These are phyloP conservation scores for Diplodia scrobiculata DNA, from an alignment of 2,329 filamentous ascomycete species.

Conservation along the genomic window DNA sequence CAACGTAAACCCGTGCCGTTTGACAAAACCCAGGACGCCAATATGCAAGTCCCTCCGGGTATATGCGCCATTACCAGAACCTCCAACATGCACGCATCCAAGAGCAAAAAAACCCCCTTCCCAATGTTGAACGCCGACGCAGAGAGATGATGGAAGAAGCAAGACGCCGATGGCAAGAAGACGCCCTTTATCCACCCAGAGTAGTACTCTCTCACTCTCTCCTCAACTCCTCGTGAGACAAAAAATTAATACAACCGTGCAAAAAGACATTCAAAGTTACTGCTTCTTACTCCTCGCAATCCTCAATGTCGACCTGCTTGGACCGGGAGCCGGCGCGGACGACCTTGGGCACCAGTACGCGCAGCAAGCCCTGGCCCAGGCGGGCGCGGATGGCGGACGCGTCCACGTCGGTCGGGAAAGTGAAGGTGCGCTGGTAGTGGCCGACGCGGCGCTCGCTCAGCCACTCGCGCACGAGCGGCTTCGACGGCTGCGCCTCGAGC, in stretches of 20 bases:
- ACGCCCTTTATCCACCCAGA: background rate
- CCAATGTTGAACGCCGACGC: background rate
- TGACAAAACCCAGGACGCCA: background rate
- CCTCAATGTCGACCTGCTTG: conserved; percentile 24
- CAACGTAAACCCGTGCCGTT: background rate
- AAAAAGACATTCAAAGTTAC: background rate
- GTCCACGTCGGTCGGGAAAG: conserved; percentile 30
- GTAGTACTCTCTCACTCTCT: background rate
- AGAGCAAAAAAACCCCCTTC: background rate
- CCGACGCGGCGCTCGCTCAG: conserved; percentile 29
- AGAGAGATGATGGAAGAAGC: background rate
- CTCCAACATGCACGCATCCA: background rate
- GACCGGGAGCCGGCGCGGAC: background rate
- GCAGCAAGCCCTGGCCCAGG: conserved; percentile 28
- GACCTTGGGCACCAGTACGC: conserved; percentile 30
- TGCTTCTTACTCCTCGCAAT: conserved; percentile 2
- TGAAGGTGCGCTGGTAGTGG: conserved; percentile 30
- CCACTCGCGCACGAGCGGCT: conserved; percentile 30
- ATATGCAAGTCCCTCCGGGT: conserved; percentile 9
- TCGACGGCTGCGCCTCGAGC: conserved; percentile 22
- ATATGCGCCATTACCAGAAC: conserved; percentile 9
- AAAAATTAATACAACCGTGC: background rate
- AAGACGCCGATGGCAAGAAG: background rate
- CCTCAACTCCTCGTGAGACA: background rate
- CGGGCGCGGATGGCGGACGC: conserved; percentile 26